A percentile compares a stretch with the other conserved stretches of the same genome.
Evolutionary conservation across 169 alveolate genomes (phyloP).

Genomic region (Cryptosporidium tyzzeri): DNA sequence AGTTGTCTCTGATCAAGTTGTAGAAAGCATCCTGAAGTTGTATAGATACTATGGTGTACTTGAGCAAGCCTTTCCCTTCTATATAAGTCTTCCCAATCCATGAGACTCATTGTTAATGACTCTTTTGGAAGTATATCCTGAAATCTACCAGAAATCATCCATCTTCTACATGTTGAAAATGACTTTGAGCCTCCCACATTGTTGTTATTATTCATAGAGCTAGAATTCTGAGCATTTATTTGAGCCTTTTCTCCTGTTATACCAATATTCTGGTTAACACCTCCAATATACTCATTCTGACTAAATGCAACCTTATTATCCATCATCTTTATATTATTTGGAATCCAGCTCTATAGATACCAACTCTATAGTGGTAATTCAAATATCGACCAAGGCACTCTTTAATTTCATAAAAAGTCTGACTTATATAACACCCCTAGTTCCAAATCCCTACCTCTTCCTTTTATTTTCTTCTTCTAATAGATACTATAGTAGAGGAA

Average conservation of each 20-base stretch:
- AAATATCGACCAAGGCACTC: not conserved
- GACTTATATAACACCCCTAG: not conserved
- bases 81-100: conserved; percentile 73
- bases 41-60: conserved; percentile 58
- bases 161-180: conserved; percentile 55
- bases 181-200: conserved; percentile 43
- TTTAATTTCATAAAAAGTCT: not conserved
- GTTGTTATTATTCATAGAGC: not conserved
- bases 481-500: conserved; percentile 3
- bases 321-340: conserved; percentile 3
- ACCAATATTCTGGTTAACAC: not conserved
- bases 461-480: conserved; percentile 2
- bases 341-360: conserved; percentile 12
- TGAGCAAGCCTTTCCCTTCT: conserved; percentile 69
- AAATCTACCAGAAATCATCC: conserved; percentile 69
- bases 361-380: conserved; percentile 6
- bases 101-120: conserved; percentile 54
- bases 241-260: not conserved
- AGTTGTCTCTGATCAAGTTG: conserved; percentile 63
- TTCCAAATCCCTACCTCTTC: not conserved
- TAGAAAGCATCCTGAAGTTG: conserved; percentile 54
- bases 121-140: conserved; percentile 63
- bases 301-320: conserved; percentile 7
- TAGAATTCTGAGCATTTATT: conserved; percentile 11
- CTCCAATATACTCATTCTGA: conserved; percentile 18